These are phyloP conservation scores for Rhizoclosmatium globosum DNA, from an alignment of 192 early-diverging fungal species.

Conservation along the genomic window DNA sequence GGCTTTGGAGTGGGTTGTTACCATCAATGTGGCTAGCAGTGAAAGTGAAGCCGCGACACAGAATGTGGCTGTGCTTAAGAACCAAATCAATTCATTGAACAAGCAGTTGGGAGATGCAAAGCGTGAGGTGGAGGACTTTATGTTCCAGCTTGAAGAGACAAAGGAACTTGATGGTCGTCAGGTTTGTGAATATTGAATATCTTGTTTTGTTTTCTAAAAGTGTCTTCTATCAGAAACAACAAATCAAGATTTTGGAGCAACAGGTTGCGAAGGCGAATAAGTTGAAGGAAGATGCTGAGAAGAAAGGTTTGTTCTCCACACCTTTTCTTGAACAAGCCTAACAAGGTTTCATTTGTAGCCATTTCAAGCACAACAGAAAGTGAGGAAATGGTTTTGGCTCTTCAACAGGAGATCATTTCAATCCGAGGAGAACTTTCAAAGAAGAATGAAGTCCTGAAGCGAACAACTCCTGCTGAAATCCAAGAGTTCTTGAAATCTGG, in stretches of 20 bases:
- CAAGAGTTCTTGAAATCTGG: conserved; percentile 33
- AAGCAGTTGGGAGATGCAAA: conserved; percentile 28
- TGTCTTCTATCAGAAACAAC: conserved; percentile 15
- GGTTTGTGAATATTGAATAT: not conserved
- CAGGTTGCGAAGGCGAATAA: conserved; percentile 29
- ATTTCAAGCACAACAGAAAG: conserved; percentile 28
- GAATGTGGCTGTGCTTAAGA: conserved; percentile 23
- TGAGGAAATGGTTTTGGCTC: conserved; percentile 34
- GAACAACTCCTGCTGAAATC: conserved; percentile 26
- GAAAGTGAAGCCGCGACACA: conserved; percentile 19
- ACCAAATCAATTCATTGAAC: conserved; percentile 12
- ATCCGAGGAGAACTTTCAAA: conserved; percentile 32
- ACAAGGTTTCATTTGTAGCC: conserved; percentile 9
- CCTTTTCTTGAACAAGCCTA: not conserved
- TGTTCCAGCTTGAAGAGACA: conserved; percentile 7
- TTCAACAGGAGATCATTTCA: conserved; percentile 36
- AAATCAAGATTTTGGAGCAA: conserved; percentile 39
- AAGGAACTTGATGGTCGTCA: conserved; percentile 24
- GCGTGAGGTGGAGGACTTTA: conserved; percentile 9
- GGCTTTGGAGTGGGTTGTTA: conserved; percentile 33
- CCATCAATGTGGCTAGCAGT: conserved; percentile 15
- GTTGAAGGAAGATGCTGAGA: conserved; percentile 30
- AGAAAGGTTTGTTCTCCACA: conserved; percentile 13
- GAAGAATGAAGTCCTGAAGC: conserved; percentile 30
- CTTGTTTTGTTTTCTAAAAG: not conserved